A percentile compares a stretch with the other conserved stretches of the same genome.
Evolutionary conservation across 352 stramenopile species (phyloP).

Genomic region (Globisporangium paroecandrum): DNA sequence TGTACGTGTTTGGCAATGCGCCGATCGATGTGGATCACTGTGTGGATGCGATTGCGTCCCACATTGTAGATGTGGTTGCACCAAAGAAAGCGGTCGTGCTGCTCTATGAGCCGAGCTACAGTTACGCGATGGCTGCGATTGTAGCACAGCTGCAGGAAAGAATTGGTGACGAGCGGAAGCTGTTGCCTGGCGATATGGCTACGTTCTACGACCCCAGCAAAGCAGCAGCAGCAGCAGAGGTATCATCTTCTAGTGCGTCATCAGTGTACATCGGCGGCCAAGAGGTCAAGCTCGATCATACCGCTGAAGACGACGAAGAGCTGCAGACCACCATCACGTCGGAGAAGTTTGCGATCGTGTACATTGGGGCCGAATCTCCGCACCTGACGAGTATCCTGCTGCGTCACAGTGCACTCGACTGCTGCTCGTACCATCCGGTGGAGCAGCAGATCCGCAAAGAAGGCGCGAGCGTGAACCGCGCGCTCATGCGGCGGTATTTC

Average conservation of each 20-base stretch:
- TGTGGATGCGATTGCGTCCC: slow-evolving; percentile 33
- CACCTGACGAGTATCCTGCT: slow-evolving; percentile 84
- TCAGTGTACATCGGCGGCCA: slow-evolving; percentile 56
- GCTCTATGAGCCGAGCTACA: slow-evolving; percentile 90
- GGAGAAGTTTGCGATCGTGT: slow-evolving; percentile 52
- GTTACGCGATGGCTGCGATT: slow-evolving; percentile 68
- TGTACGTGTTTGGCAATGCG: slow-evolving; percentile 89
- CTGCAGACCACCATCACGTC: slow-evolving; percentile 26
- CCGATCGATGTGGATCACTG: slow-evolving; percentile 60
- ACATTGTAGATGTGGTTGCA: slow-evolving; percentile 25
- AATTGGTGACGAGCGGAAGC: slow-evolving; percentile 32
- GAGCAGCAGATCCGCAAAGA: slow-evolving; percentile 45
- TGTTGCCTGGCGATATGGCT: slow-evolving; percentile 63
- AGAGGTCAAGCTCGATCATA: slow-evolving; percentile 32
- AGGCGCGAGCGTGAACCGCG: slow-evolving; percentile 59
- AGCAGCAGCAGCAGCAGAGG: neutral
- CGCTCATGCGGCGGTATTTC: slow-evolving; percentile 68
- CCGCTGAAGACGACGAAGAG: slow-evolving; percentile 7
- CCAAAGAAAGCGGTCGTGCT: slow-evolving; percentile 70
- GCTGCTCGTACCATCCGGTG: slow-evolving; percentile 70
- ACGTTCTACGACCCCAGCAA: slow-evolving; percentile 61
- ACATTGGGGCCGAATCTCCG: slow-evolving; percentile 71
- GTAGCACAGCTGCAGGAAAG: slow-evolving; percentile 35
- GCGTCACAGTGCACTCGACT: slow-evolving; percentile 64
- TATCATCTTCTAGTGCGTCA: slow-evolving; percentile 4